phyloP scores from a whole-genome alignment of 495 filamentous ascomycete genomes.

The Glonium stellatum region DNA sequence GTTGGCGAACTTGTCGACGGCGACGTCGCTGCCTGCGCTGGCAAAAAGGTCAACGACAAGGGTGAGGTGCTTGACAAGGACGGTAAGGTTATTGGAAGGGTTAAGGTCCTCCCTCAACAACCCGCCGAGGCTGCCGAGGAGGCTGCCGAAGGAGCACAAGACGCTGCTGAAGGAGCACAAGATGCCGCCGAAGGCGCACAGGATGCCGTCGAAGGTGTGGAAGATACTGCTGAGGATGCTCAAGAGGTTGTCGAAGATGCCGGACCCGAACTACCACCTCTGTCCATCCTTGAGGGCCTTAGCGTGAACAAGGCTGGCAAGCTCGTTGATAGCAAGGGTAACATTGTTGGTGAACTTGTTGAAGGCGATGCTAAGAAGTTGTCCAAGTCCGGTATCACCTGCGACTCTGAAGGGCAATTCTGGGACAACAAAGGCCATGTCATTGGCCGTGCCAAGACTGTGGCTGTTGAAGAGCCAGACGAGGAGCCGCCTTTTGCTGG shows the following conservation, averaged over 20 bases:
- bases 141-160: slow-evolving; percentile 29
- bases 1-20: slow-evolving; percentile 47
- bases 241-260: slow-evolving; percentile 17
- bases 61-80: slow-evolving; percentile 46
- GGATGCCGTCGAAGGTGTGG: slow-evolving; percentile 32
- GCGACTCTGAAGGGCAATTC: slow-evolving; percentile 39
- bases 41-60: slow-evolving; percentile 48
- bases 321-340: slow-evolving; percentile 36
- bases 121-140: slow-evolving; percentile 26
- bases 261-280: slow-evolving; percentile 42
- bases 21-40: slow-evolving; percentile 41
- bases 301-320: slow-evolving; percentile 58
- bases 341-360: slow-evolving; percentile 39
- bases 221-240: slow-evolving; percentile 29
- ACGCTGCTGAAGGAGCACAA: slow-evolving; percentile 31
- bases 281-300: slow-evolving; percentile 55
- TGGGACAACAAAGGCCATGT: slow-evolving; percentile 42
- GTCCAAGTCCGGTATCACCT: slow-evolving; percentile 33
- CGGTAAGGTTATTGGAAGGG: slow-evolving; percentile 39
- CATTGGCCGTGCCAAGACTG: slow-evolving; percentile 39
- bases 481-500: slow-evolving; percentile 58
- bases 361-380: slow-evolving; percentile 43
- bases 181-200: slow-evolving; percentile 35
- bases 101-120: slow-evolving; percentile 30
- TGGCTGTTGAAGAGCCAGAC: slow-evolving; percentile 44